Percentiles rank a stretch among this genome's conserved stretches.
These are phyloP conservation scores for Obelidium mucronatum DNA, from an alignment of 192 early-diverging fungal species.

Conservation along the genomic window DNA sequence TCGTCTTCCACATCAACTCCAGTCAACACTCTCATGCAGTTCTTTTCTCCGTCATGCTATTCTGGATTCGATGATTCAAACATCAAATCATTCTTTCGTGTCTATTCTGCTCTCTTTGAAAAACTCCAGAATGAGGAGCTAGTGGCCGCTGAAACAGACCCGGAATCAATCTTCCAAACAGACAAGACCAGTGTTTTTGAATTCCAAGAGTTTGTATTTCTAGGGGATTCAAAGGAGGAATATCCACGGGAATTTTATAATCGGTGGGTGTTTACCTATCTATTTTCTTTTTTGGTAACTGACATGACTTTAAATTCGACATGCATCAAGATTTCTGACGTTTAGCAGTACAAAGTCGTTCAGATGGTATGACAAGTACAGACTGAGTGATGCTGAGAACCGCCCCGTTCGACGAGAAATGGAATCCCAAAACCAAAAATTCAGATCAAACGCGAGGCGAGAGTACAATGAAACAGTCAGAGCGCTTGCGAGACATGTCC, in stretches of 20 bases:
- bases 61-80: conserved; percentile 73
- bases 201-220: conserved; percentile 71
- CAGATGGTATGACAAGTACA: conserved; percentile 90
- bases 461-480: conserved; percentile 59
- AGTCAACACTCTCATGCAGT: conserved; percentile 78
- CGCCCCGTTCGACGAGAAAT: conserved; percentile 79
- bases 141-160: conserved; percentile 54
- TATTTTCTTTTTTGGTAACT: conserved; percentile 12
- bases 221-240: conserved; percentile 70
- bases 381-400: conserved; percentile 83
- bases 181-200: conserved; percentile 54
- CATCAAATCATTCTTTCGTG: conserved; percentile 76
- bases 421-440: conserved; percentile 92
- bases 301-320: background rate
- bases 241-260: conserved; percentile 57
- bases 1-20: conserved; percentile 50
- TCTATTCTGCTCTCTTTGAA: conserved; percentile 82
- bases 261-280: background rate
- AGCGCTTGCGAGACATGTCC: conserved; percentile 75
- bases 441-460: conserved; percentile 70
- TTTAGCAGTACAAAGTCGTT: conserved; percentile 91
- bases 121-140: conserved; percentile 83
- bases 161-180: conserved; percentile 38
- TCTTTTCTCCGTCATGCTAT: conserved; percentile 78
- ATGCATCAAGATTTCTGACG: conserved; percentile 68